Conservation (phyloP, 78 protist genomes). For the Salpingoeca rosetta region DNA sequence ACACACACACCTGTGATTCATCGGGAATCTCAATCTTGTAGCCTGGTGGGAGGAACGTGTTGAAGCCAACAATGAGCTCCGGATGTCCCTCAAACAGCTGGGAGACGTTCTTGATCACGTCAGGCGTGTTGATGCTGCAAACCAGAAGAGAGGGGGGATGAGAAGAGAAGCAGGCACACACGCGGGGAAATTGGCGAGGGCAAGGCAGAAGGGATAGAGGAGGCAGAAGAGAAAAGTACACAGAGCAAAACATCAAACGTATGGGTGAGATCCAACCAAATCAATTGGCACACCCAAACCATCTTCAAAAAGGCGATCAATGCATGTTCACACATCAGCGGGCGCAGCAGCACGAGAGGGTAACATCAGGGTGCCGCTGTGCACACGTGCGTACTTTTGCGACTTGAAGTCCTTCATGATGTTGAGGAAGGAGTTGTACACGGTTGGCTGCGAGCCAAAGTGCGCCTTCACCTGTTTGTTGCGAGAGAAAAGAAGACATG, state of each 20-base stretch:
- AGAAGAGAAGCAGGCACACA: neutral
- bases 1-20: too few species aligned
- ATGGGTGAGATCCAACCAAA: too few species aligned
- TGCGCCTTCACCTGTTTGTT: conserved; percentile 78
- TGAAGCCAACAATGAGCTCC: conserved; percentile 76
- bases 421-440: conserved; percentile 85
- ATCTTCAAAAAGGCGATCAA: too few species aligned
- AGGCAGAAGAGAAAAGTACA: too few species aligned
- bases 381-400: conserved; percentile 34
- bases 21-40: conserved; percentile 57
- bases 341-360: too few species aligned
- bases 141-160: neutral
- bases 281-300: too few species aligned
- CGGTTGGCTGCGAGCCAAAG: conserved; percentile 60
- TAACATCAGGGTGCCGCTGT: too few species aligned
- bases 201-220: too few species aligned
- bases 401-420: conserved; percentile 88
- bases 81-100: conserved; percentile 71
- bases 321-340: too few species aligned
- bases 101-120: conserved; percentile 75
- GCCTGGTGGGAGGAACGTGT: conserved; percentile 85
- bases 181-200: neutral
- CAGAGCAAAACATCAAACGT: too few species aligned
- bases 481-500: too few species aligned
- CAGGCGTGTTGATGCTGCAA: conserved; percentile 73